These are phyloP conservation scores for Petunia hybrid DNA, from an alignment of 305 asterid genomes.

Conservation along the genomic window DNA sequence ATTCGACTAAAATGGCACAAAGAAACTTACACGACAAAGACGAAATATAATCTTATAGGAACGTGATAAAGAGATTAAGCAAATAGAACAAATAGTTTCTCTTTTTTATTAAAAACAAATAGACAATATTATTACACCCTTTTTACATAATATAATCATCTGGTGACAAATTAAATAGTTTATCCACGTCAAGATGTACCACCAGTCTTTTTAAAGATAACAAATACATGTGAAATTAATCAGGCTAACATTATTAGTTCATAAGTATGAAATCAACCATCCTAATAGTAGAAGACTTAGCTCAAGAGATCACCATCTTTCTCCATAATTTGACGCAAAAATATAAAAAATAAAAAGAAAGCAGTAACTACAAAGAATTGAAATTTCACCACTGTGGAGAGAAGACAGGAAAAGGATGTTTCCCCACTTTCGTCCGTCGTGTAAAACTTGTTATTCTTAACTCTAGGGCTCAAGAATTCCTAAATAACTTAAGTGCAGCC, in stretches of 20 bases:
- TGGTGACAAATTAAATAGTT: not conserved
- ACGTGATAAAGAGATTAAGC: not conserved
- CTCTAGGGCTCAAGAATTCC: not conserved
- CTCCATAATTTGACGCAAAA: too few relatives aligned
- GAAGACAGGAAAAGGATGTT: too few relatives aligned
- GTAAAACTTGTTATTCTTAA: too few relatives aligned
- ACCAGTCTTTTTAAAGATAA: not conserved
- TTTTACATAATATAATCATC: not conserved
- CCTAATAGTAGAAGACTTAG: too few relatives aligned
- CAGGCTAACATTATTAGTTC: too few relatives aligned
- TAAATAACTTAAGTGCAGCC: too few relatives aligned
- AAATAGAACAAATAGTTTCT: not conserved
- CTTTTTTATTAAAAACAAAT: not conserved
- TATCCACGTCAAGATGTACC: not conserved
- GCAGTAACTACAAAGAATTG: not conserved
- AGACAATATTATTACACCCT: not conserved
- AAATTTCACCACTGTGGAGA: too few relatives aligned
- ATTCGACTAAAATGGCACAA: not conserved
- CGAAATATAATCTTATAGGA: not conserved
- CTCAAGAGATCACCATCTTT: too few relatives aligned
- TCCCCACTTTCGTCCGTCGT: too few relatives aligned
- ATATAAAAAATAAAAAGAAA: too few relatives aligned
- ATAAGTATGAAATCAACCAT: not conserved
- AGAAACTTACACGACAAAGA: too few relatives aligned
- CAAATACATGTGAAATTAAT: not conserved